phyloP scores from a whole-genome alignment of 805 yeast species.

The Starmerella geochares region DNA sequence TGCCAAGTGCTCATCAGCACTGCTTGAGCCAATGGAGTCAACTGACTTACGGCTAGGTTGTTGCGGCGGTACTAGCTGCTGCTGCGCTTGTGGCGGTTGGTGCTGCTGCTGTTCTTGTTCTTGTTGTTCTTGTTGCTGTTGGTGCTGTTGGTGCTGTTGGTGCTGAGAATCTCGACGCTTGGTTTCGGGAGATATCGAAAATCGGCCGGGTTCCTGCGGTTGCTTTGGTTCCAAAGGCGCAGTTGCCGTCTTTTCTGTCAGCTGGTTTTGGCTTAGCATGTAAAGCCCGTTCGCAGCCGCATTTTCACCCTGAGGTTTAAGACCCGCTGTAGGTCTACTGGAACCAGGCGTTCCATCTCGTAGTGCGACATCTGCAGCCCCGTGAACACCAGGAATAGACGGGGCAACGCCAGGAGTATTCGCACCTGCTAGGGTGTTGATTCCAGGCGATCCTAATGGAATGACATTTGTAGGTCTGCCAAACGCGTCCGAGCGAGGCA shows the following conservation, averaged over 20 bases:
- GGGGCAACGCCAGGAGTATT: not conserved
- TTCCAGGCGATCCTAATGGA: not conserved
- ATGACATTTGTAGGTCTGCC: not conserved
- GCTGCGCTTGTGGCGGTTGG: slow-evolving; percentile 13
- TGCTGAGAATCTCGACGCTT: not conserved
- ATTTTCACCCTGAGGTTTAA: slow-evolving; percentile 10
- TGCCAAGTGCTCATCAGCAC: not conserved
- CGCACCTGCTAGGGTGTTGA: not conserved
- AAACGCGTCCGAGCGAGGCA: not conserved
- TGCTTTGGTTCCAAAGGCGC: not conserved
- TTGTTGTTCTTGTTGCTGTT: not conserved
- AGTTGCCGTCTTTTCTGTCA: not conserved
- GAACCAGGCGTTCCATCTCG: not conserved
- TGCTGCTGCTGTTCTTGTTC: slow-evolving; percentile 19
- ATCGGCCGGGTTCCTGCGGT: not conserved
- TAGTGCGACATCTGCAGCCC: not conserved
- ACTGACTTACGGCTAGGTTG: not conserved
- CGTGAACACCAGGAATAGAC: not conserved
- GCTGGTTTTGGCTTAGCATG: slow-evolving; percentile 24
- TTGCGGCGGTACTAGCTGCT: slow-evolving; percentile 10
- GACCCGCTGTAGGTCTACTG: not conserved
- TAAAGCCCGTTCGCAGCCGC: slow-evolving; percentile 29
- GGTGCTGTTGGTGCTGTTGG: not conserved
- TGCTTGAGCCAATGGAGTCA: not conserved
- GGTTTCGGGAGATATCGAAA: not conserved